Evolutionary conservation across 2,329 filamentous ascomycete species (phyloP), one percentile per base, ranked within the genome.

Genomic region (Fusarium keratoplasticum): DNA sequence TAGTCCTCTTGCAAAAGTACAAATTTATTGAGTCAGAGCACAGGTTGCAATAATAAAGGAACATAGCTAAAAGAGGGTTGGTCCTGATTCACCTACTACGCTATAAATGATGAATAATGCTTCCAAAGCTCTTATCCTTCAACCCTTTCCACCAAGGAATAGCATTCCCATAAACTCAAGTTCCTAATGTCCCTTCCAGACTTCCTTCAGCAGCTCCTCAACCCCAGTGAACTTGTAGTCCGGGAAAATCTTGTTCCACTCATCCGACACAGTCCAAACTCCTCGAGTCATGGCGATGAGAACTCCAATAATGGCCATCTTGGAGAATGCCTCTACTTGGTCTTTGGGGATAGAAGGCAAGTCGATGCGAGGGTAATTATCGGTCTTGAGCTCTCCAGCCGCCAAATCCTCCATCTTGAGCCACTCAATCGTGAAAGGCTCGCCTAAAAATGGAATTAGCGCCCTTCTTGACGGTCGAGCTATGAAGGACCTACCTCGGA

Each of bases 201-300:
- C 73, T 69, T 84, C 77, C 6, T 44, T 75, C 13, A 88, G 69
- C 69, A 87, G 87, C 11, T 84, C 82, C 63, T 86, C 84, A 1
- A 80, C 75, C 10, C 75, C 64, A 2, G 77, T 82, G 58, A 88
- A 88, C 64, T 83, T 64, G 42, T 84, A 85, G 25, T 87, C 83
- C 0, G 86, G 85, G 33, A 86, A 81, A 20, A 85, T 73, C 59
- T 80, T 69, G 68, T 88, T 88, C 80, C 82, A 86, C 68, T 87
- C 84, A 38, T 83, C 81, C 18, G 84, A 81, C 1, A 85, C 81
- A 63, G 81, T 78, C 80, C 83, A 85, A 5, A 75, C 77, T 0
- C 83, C 84, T 3, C 75, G 78, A 8, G 69, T 58, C 14, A 81
- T 79, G 6, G 80, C 83, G 22, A 81, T 61, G 7, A 87, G 74